These are phyloP conservation scores for Saitozyma sp. DNA, from an alignment of 768 basidiomycete genomes.

Conservation along the genomic window DNA sequence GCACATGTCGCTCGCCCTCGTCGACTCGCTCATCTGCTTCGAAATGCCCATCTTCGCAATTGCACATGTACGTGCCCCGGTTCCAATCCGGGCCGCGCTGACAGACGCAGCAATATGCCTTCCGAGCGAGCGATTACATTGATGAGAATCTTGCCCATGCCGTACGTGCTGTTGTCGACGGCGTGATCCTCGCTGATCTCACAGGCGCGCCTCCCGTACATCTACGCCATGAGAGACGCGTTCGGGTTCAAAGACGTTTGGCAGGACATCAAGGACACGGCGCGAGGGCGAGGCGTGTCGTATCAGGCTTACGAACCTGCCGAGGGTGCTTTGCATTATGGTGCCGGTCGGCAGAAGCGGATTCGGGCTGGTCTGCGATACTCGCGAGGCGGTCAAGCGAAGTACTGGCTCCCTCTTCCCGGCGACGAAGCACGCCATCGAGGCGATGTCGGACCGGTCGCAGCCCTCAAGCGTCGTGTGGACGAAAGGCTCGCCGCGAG, in stretches of 20 bases:
- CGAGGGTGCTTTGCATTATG: constrained; percentile 89
- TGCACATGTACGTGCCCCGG: constrained; percentile 65
- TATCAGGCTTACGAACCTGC: constrained; percentile 96
- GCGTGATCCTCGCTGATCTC: constrained; percentile 5
- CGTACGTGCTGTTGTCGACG: constrained; percentile 53
- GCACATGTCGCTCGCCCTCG: constrained; percentile 85
- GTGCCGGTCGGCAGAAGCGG: constrained; percentile 76
- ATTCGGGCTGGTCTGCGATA: constrained; percentile 92
- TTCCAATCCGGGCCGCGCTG: neutral
- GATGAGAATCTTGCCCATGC: constrained; percentile 65
- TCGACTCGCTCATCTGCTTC: constrained; percentile 86
- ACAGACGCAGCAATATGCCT: constrained; percentile 65
- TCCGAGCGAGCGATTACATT: constrained; percentile 84
- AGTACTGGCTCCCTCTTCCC: constrained; percentile 92
- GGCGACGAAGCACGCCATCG: constrained; percentile 47
- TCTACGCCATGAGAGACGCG: constrained; percentile 81
- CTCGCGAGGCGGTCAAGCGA: constrained; percentile 79
- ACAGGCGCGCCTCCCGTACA: constrained; percentile 74
- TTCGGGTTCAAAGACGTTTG: constrained; percentile 83
- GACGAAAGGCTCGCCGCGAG: constrained; percentile 55
- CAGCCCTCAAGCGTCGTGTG: constrained; percentile 44
- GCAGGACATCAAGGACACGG: constrained; percentile 76
- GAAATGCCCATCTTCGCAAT: constrained; percentile 98
- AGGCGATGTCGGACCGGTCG: constrained; percentile 51
- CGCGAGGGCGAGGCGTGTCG: constrained; percentile 85